Evolutionary conservation across 495 filamentous ascomycete species (phyloP).

Genomic region (Daldinia childiae): DNA sequence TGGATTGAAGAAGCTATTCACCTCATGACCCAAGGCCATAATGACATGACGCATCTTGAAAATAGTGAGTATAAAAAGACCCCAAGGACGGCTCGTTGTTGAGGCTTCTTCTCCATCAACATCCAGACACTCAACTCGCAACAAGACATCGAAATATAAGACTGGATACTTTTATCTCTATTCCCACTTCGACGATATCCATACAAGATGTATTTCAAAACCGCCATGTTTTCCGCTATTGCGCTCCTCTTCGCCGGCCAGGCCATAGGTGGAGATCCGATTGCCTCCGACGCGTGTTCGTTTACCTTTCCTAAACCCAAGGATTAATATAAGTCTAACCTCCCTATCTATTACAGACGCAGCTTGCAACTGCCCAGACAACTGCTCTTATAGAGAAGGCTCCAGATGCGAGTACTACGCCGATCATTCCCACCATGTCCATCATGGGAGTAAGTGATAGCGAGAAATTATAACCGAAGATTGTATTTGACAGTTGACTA

Average conservation of each 20-base stretch:
- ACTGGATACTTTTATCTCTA: neutral
- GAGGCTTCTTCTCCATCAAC: neutral
- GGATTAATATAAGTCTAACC: neutral
- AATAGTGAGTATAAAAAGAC: neutral
- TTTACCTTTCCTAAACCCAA: neutral
- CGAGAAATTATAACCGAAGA: neutral
- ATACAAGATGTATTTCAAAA: neutral
- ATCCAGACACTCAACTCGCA: neutral
- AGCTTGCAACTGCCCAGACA: neutral
- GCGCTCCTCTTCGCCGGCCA: neutral
- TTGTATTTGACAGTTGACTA: neutral
- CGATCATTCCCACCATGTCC: neutral
- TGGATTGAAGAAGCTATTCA: too few relatives aligned
- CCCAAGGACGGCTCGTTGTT: neutral
- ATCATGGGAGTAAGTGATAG: neutral
- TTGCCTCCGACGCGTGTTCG: neutral
- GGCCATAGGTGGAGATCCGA: neutral
- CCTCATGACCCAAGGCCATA: too few relatives aligned
- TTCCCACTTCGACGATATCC: neutral
- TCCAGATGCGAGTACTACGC: neutral
- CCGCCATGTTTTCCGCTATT: neutral
- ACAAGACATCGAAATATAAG: neutral
- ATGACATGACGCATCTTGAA: too few relatives aligned
- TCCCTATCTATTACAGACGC: neutral
- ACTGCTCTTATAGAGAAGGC: neutral